These are phyloP conservation scores for Ceratocystis albifundus DNA, from an alignment of 2,329 filamentous ascomycete genomes.

Conservation along the genomic window DNA sequence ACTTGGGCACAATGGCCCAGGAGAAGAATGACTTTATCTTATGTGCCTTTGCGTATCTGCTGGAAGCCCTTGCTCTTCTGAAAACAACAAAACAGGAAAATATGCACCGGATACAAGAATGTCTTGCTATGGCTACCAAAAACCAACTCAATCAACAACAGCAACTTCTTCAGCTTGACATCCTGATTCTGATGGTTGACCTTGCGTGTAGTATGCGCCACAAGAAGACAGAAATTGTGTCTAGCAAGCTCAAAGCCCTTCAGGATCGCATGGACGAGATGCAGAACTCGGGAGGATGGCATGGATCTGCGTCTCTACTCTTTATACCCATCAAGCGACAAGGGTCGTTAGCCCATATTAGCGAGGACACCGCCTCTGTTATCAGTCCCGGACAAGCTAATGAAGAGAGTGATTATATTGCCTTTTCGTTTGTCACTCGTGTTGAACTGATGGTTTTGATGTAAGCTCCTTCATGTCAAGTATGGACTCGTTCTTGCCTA, in stretches of 20 bases:
- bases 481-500: neutral
- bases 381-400: conserved; percentile 38
- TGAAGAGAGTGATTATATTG: conserved; percentile 42
- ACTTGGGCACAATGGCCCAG: conserved; percentile 48
- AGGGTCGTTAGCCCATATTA: conserved; percentile 35
- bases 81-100: conserved; percentile 52
- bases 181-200: conserved; percentile 56
- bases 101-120: conserved; percentile 58
- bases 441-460: conserved; percentile 45
- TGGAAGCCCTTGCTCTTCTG: conserved; percentile 60
- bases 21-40: conserved; percentile 51
- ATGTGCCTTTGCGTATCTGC: conserved; percentile 51
- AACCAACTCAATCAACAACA: conserved; percentile 55
- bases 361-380: conserved; percentile 45
- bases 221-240: conserved; percentile 45
- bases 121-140: conserved; percentile 61
- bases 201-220: conserved; percentile 57
- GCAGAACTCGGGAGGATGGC: conserved; percentile 36
- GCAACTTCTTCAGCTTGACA: conserved; percentile 53
- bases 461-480: conserved; percentile 32
- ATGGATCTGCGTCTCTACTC: conserved; percentile 39
- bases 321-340: conserved; percentile 44
- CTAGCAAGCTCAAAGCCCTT: conserved; percentile 50
- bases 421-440: conserved; percentile 50
- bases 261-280: conserved; percentile 51